Conservation (phyloP, 2,329 filamentous ascomycete genomes). For the Beauveria brongniartii region DNA sequence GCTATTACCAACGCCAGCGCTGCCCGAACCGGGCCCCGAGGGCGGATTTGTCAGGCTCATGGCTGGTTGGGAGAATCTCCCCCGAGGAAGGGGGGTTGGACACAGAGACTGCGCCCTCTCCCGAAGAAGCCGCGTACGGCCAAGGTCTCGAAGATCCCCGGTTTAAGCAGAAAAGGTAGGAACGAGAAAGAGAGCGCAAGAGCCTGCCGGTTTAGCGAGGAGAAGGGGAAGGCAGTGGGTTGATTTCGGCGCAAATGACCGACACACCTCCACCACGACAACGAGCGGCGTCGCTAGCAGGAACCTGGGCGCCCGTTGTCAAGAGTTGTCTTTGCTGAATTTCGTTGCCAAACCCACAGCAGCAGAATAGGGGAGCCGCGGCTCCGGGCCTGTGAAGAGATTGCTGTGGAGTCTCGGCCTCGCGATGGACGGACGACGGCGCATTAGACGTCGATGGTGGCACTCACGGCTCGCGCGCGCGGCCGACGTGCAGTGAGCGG, state of each 20-base stretch:
- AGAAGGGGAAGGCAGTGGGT: background rate
- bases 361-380: background rate
- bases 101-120: background rate
- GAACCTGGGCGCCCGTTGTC: too few relatives aligned
- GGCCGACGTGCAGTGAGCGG: background rate
- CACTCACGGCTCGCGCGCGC: background rate
- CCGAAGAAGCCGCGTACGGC: background rate
- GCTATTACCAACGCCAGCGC: slow-evolving; percentile 32
- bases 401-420: slow-evolving; percentile 3
- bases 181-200: background rate
- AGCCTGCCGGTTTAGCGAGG: background rate
- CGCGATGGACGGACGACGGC: background rate
- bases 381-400: background rate
- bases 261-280: background rate
- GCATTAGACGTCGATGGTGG: background rate
- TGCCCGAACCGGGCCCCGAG: slow-evolving; percentile 24
- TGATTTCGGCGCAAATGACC: background rate
- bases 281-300: too few relatives aligned
- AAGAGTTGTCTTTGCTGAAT: background rate
- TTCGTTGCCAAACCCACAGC: background rate
- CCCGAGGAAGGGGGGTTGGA: background rate
- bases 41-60: slow-evolving; percentile 50
- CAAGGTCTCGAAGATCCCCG: background rate
- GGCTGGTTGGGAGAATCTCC: background rate
- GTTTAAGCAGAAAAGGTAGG: background rate